A percentile compares a stretch with the other conserved stretches of the same genome.
Conservation (phyloP, 2,329 filamentous ascomycete species). For the Penicillium psychrosexuale region DNA sequence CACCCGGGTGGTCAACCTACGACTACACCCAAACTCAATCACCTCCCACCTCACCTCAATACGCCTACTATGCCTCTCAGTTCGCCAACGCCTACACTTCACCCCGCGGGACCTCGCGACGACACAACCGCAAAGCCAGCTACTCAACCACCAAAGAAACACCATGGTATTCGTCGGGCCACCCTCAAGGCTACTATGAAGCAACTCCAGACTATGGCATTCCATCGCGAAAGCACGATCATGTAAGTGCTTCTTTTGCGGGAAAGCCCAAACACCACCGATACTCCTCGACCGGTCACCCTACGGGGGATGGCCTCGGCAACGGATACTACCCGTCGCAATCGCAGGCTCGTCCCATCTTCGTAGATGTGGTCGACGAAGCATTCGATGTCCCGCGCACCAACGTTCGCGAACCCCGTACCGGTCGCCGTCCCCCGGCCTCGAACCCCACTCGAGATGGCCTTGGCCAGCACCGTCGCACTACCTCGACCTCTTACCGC, state of each 20-base stretch:
- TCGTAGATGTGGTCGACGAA: conserved; percentile 56
- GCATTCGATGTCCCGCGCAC: conserved; percentile 48
- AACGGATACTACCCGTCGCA: conserved; percentile 26
- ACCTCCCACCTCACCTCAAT: conserved; percentile 52
- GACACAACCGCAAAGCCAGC: conserved; percentile 58
- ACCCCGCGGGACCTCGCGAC: conserved; percentile 44
- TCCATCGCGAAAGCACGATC: conserved; percentile 56
- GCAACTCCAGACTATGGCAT: conserved; percentile 49
- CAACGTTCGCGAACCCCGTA: conserved; percentile 47
- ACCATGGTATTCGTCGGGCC: conserved; percentile 46
- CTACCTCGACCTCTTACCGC: conserved; percentile 37
- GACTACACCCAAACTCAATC: conserved; percentile 48
- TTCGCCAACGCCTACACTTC: conserved; percentile 50
- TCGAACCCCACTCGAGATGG: conserved; percentile 24
- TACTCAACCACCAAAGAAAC: conserved; percentile 47
- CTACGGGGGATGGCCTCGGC: conserved; percentile 30
- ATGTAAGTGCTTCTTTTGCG: conserved; percentile 63
- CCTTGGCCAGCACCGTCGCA: conserved; percentile 18
- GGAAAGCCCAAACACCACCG: conserved; percentile 42
- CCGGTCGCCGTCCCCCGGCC: conserved; percentile 22
- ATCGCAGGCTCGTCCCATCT: conserved; percentile 53
- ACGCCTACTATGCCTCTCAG: conserved; percentile 54
- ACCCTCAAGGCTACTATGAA: conserved; percentile 48
- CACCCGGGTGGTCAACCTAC: conserved; percentile 49
- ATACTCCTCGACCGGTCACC: conserved; percentile 46